Evolutionary conservation across 345 rosid species (phyloP).

Genomic region (Luvunga scandens): DNA sequence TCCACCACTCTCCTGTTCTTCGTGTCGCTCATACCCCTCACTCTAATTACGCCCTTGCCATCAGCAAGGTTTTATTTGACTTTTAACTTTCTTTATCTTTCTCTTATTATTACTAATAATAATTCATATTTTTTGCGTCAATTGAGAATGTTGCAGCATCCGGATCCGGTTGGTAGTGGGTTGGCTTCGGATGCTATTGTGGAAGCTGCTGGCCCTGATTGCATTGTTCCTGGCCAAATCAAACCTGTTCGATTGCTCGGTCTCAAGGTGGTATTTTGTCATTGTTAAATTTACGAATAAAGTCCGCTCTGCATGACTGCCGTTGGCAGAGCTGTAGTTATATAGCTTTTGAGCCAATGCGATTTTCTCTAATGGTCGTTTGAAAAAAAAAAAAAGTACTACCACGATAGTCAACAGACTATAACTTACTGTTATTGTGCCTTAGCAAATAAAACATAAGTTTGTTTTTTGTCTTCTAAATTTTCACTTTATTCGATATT

Average conservation of each 20-base stretch:
- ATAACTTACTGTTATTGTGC: neutral
- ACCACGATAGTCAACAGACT: too few species aligned
- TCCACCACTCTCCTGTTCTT: slow-evolving; percentile 66
- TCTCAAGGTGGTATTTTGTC: slow-evolving; percentile 40
- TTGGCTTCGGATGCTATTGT: slow-evolving; percentile 67
- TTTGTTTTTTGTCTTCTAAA: neutral
- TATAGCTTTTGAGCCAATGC: too few species aligned
- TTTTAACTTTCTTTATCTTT: neutral
- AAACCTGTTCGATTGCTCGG: slow-evolving; percentile 77
- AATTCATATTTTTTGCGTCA: neutral
- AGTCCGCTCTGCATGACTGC: neutral
- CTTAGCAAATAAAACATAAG: neutral
- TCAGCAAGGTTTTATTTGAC: slow-evolving; percentile 52
- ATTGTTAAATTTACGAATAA: neutral
- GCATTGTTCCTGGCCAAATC: slow-evolving; percentile 80
- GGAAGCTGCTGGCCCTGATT: slow-evolving; percentile 90
- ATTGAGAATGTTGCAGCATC: slow-evolving; percentile 43
- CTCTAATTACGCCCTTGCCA: slow-evolving; percentile 55
- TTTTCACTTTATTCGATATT: neutral
- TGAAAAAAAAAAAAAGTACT: too few species aligned
- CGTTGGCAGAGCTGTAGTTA: too few species aligned
- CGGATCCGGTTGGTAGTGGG: slow-evolving; percentile 78
- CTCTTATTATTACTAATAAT: neutral
- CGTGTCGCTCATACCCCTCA: slow-evolving; percentile 51
- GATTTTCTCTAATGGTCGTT: too few species aligned